phyloP scores from a whole-genome alignment of 2,329 filamentous ascomycete species.

The Teratosphaeria zuluensis region DNA sequence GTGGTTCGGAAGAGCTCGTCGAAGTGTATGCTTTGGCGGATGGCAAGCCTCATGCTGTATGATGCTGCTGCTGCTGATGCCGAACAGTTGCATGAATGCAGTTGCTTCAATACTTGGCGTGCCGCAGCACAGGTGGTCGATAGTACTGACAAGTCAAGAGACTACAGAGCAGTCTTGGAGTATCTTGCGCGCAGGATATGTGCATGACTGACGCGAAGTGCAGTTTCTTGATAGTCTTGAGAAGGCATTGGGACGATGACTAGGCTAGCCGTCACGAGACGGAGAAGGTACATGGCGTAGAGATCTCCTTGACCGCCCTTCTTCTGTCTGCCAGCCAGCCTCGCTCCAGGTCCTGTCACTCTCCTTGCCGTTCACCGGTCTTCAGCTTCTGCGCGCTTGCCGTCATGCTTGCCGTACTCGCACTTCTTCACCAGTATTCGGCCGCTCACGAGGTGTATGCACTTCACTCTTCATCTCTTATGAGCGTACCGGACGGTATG shows the following conservation, averaged over 20 bases:
- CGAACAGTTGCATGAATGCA: neutral
- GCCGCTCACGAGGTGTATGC: neutral
- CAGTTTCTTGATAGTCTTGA: neutral
- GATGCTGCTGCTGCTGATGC: neutral
- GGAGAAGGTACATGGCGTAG: neutral
- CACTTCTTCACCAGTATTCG: neutral
- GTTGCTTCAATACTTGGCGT: neutral
- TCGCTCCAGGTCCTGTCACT: neutral
- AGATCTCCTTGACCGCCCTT: neutral
- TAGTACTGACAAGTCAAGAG: neutral
- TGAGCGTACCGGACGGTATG: neutral
- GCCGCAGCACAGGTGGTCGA: neutral
- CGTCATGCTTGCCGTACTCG: neutral
- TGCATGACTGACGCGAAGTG: neutral
- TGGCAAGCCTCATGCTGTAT: neutral
- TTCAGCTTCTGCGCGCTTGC: neutral
- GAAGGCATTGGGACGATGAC: neutral
- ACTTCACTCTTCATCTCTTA: neutral
- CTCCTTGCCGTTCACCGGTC: neutral
- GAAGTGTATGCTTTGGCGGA: neutral
- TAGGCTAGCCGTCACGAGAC: neutral
- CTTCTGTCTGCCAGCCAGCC: neutral
- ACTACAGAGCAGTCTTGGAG: neutral
- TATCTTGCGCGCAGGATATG: neutral
- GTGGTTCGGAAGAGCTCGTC: neutral